A percentile compares a stretch with the other conserved stretches of the same genome.
Conservation (phyloP, 768 basidiomycete species). For the Collybia sp. region DNA sequence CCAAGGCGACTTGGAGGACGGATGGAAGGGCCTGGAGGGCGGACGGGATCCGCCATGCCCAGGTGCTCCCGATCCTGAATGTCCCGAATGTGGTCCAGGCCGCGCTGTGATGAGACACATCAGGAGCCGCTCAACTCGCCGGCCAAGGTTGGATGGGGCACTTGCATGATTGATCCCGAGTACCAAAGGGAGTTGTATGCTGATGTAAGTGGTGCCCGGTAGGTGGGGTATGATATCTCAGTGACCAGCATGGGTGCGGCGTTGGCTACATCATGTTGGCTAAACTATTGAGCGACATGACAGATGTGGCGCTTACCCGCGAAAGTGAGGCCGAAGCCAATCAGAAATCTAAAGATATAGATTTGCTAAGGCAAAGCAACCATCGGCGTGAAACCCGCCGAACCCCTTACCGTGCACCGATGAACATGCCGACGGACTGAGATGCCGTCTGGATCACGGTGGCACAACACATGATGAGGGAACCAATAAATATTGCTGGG, state of each 20-base stretch:
- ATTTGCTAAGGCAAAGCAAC: conserved; percentile 6
- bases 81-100: conserved; percentile 86
- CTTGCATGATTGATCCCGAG: conserved; percentile 72
- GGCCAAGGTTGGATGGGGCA: conserved; percentile 8
- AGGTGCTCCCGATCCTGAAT: conserved; percentile 59
- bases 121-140: background rate
- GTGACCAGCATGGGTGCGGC: conserved; percentile 83
- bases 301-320: conserved; percentile 34
- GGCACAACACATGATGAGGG: conserved; percentile 64
- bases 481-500: conserved; percentile 61
- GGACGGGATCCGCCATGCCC: conserved; percentile 85
- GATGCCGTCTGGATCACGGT: conserved; percentile 67
- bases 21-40: conserved; percentile 69
- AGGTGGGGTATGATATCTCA: conserved; percentile 77
- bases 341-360: conserved; percentile 43
- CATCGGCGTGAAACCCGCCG: conserved; percentile 23
- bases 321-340: conserved; percentile 75
- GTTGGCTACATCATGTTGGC: conserved; percentile 36
- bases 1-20: conserved; percentile 55
- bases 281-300: conserved; percentile 6
- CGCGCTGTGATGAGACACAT: conserved; percentile 32
- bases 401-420: conserved; percentile 57
- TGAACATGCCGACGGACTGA: conserved; percentile 72
- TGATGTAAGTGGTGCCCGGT: conserved; percentile 77
- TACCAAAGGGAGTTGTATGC: conserved; percentile 87